Evolutionary conservation across 192 early-diverging fungal genomes (phyloP).

Genomic region (Linnemannia zychae): DNA sequence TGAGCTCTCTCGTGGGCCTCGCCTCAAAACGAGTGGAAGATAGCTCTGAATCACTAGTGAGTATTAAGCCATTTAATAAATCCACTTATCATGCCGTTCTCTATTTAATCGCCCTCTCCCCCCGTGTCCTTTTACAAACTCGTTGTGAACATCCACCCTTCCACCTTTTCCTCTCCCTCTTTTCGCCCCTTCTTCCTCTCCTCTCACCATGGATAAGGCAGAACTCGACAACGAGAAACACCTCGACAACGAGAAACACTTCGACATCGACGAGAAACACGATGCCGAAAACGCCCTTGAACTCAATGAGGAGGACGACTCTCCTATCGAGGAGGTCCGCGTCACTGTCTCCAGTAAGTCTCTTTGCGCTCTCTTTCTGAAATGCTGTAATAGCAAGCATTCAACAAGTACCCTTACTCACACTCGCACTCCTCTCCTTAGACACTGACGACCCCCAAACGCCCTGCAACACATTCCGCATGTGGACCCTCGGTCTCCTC

Average conservation of each 20-base stretch:
- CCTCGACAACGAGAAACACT: background rate
- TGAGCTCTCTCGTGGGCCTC: no score
- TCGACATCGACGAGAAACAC: background rate
- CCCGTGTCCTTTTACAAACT: background rate
- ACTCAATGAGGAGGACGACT: conserved; percentile 41
- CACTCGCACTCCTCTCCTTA: no score
- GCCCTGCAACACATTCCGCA: conserved; percentile 68
- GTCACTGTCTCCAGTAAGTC: conserved; percentile 48
- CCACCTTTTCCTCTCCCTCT: background rate
- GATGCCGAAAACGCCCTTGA: conserved; percentile 5
- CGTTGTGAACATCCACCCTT: conserved; percentile 4
- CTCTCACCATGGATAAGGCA: conserved; percentile 40
- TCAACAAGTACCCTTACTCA: no score
- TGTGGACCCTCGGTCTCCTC: conserved; percentile 62
- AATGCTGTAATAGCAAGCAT: background rate
- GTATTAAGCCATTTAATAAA: background rate
- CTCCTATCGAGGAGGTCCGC: conserved; percentile 57
- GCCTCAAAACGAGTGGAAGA: no score
- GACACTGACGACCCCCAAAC: conserved; percentile 63
- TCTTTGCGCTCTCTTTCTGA: background rate
- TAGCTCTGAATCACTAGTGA: no score
- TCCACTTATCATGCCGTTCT: background rate
- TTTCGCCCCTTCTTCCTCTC: background rate
- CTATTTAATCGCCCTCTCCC: background rate
- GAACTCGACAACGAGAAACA: conserved; percentile 32